phyloP scores from a whole-genome alignment of 495 filamentous ascomycete genomes.

The Talaromyces ruber region DNA sequence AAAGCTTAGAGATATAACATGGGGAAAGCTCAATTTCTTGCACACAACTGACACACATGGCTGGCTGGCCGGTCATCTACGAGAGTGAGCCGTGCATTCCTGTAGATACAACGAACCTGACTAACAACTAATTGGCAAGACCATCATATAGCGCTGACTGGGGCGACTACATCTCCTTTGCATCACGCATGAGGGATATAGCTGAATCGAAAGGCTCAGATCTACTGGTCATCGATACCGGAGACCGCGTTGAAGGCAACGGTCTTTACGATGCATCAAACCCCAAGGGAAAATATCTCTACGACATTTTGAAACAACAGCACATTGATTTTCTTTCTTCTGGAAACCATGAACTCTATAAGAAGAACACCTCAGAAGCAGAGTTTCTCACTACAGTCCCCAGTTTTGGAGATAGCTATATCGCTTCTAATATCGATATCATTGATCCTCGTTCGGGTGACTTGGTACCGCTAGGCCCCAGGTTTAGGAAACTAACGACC shows the following conservation, averaged over 20 bases:
- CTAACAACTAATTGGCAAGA: slow-evolving; percentile 32
- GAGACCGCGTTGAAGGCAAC: slow-evolving; percentile 91
- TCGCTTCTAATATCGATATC: slow-evolving; percentile 91
- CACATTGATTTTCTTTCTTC: slow-evolving; percentile 77
- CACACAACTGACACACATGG: slow-evolving; percentile 94
- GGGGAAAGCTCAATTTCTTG: slow-evolving; percentile 91
- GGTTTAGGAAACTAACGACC: slow-evolving; percentile 82
- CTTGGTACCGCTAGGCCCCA: slow-evolving; percentile 65
- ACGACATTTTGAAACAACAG: slow-evolving; percentile 76
- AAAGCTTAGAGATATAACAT: slow-evolving; percentile 72
- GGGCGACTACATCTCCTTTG: slow-evolving; percentile 96
- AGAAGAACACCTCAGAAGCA: slow-evolving; percentile 59
- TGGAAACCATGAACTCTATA: slow-evolving; percentile 95
- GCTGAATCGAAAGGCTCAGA: slow-evolving; percentile 74
- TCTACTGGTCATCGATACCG: slow-evolving; percentile 84
- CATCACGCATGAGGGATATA: slow-evolving; percentile 66
- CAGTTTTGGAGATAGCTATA: slow-evolving; percentile 64
- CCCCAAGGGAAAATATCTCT: slow-evolving; percentile 81
- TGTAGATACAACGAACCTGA: slow-evolving; percentile 4
- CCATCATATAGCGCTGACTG: slow-evolving; percentile 90
- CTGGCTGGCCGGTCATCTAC: slow-evolving; percentile 89
- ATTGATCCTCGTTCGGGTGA: slow-evolving; percentile 59
- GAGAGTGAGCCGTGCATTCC: slow-evolving; percentile 51
- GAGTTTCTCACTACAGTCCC: slow-evolving; percentile 75
- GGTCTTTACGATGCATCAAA: slow-evolving; percentile 88